These are phyloP conservation scores for Clarireedia homoeocarpa DNA, from an alignment of 2,329 filamentous ascomycete species.

Conservation along the genomic window DNA sequence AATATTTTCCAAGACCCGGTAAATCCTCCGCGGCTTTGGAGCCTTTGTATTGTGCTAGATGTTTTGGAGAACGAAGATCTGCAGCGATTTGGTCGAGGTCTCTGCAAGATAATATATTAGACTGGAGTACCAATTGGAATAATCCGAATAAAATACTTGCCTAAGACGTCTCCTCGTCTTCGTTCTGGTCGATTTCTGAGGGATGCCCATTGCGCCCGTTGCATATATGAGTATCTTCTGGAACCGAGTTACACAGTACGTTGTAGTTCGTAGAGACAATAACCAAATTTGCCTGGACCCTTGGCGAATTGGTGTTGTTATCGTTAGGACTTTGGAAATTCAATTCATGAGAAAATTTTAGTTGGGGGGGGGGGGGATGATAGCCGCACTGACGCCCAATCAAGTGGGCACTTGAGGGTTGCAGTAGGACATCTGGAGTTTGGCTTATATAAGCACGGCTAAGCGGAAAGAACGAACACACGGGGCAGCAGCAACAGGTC, in stretches of 20 bases:
- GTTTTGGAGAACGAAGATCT: slow-evolving; percentile 70
- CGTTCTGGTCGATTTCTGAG: slow-evolving; percentile 56
- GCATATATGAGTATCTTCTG: neutral
- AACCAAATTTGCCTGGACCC: neutral
- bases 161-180: slow-evolving; percentile 68
- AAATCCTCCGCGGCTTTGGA: slow-evolving; percentile 79
- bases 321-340: too few relatives aligned
- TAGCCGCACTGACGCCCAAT: too few relatives aligned
- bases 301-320: too few relatives aligned
- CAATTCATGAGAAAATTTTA: too few relatives aligned
- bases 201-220: slow-evolving; percentile 53
- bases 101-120: slow-evolving; percentile 39
- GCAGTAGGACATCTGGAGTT: too few relatives aligned
- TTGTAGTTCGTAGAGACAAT: neutral
- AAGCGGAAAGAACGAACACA: too few relatives aligned
- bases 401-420: too few relatives aligned
- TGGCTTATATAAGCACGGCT: too few relatives aligned
- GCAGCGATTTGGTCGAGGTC: slow-evolving; percentile 88
- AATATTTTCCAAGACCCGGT: slow-evolving; percentile 75
- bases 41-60: slow-evolving; percentile 71
- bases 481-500: too few relatives aligned
- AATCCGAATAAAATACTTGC: slow-evolving; percentile 32
- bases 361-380: too few relatives aligned
- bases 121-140: neutral
- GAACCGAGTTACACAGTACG: neutral